phyloP scores from a whole-genome alignment of 1,284 basidiomycete species.

The Moesziomyces parantarcticus region DNA sequence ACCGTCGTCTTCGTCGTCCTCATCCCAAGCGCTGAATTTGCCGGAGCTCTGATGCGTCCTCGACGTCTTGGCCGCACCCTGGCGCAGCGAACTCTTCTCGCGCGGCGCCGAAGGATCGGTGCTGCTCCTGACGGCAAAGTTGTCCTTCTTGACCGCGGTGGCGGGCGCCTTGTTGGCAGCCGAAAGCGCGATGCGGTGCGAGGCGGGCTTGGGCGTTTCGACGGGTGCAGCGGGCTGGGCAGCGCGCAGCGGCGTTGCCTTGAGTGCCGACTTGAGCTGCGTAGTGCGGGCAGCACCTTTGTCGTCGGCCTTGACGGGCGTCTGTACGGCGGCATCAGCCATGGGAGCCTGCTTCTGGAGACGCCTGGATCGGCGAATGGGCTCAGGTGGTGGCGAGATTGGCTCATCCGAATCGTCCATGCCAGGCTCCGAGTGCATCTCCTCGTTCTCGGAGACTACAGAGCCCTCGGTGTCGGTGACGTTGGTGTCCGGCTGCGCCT shows the following conservation, averaged over 20 bases:
- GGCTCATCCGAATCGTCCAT: conserved; percentile 16
- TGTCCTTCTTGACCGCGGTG: conserved; percentile 45
- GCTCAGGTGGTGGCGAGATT: conserved; percentile 22
- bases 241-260: conserved; percentile 38
- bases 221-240: conserved; percentile 8
- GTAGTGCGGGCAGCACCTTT: conserved; percentile 11
- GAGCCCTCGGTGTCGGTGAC: conserved; percentile 25
- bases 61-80: conserved; percentile 57
- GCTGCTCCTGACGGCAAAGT: conserved; percentile 49
- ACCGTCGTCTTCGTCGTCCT: conserved; percentile 64
- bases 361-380: conserved; percentile 31
- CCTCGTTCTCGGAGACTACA: conserved; percentile 20
- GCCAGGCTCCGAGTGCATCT: conserved; percentile 3
- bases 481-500: conserved; percentile 11
- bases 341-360: conserved; percentile 27
- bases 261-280: conserved; percentile 44
- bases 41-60: conserved; percentile 62
- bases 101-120: conserved; percentile 37
- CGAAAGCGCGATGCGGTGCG: conserved; percentile 37
- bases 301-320: conserved; percentile 26
- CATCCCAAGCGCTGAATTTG: conserved; percentile 60
- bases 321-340: conserved; percentile 17
- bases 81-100: conserved; percentile 61
- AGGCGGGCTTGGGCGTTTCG: conserved; percentile 42
- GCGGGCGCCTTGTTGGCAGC: conserved; percentile 32